Conservation (phyloP, 2,329 filamentous ascomycete species). For the Rhytidhysteron rufulum region DNA sequence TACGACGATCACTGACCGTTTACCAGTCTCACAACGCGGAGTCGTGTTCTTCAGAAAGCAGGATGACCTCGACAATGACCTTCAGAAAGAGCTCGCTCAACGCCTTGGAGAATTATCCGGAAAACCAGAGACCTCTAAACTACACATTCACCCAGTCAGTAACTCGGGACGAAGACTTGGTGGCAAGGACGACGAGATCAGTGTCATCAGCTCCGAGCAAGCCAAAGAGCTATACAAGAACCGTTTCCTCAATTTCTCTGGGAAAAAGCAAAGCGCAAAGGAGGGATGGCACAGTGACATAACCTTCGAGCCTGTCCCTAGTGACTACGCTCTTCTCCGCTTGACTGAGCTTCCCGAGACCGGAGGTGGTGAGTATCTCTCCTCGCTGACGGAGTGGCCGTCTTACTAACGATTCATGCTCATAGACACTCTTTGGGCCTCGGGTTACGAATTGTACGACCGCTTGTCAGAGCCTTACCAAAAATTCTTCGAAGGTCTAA, state of each 20-base stretch:
- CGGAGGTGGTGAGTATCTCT: conserved; percentile 41
- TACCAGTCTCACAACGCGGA: conserved; percentile 47
- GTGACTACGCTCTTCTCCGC: conserved; percentile 35
- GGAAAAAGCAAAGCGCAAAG: conserved; percentile 44
- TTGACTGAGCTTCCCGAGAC: conserved; percentile 32
- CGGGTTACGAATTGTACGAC: conserved; percentile 40
- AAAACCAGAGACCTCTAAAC: conserved; percentile 52
- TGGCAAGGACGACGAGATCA: conserved; percentile 36
- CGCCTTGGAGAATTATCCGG: conserved; percentile 56
- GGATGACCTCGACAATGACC: conserved; percentile 47
- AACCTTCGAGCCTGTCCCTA: conserved; percentile 37
- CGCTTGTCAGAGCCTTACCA: conserved; percentile 42
- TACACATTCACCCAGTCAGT: conserved; percentile 60
- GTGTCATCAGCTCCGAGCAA: conserved; percentile 35
- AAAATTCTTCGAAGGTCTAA: conserved; percentile 41
- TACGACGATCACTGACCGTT: conserved; percentile 29
- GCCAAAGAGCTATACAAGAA: conserved; percentile 30
- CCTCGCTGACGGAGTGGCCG: not conserved
- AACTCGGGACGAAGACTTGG: conserved; percentile 43
- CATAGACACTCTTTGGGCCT: conserved; percentile 15
- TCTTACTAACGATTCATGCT: not conserved
- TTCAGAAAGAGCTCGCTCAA: conserved; percentile 53
- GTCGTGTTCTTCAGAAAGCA: conserved; percentile 56
- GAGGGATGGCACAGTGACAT: conserved; percentile 52
- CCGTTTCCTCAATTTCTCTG: conserved; percentile 14